phyloP scores from a whole-genome alignment of 306 rosid genomes.

The Quercus wislizeni region DNA sequence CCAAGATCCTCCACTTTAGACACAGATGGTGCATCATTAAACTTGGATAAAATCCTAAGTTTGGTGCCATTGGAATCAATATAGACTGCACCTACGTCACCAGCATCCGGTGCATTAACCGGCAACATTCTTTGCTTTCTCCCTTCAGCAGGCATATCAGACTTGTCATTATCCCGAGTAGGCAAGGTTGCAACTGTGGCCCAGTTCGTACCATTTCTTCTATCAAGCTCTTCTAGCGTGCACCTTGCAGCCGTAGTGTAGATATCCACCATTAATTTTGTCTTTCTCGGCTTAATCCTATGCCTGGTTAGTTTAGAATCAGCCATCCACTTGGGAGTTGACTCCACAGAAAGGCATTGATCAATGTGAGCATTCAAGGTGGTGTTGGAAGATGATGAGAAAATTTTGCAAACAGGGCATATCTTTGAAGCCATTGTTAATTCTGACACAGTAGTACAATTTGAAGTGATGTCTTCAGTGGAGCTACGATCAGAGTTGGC shows the following conservation, averaged over 20 bases:
- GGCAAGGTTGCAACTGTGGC: slow-evolving; percentile 38
- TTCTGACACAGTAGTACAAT: slow-evolving; percentile 33
- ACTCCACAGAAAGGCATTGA: slow-evolving; percentile 57
- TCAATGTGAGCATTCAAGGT: slow-evolving; percentile 68
- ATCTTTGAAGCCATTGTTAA: slow-evolving; percentile 48
- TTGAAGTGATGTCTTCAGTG: slow-evolving; percentile 40
- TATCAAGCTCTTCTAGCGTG: slow-evolving; percentile 59
- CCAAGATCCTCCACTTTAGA: slow-evolving; percentile 36
- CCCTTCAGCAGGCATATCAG: slow-evolving; percentile 32
- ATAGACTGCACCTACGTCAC: slow-evolving; percentile 45
- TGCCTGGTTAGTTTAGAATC: slow-evolving; percentile 41
- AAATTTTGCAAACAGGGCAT: slow-evolving; percentile 66
- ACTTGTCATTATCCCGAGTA: slow-evolving; percentile 29
- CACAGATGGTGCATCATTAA: slow-evolving; percentile 25
- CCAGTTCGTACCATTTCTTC: slow-evolving; percentile 59
- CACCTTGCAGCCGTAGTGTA: slow-evolving; percentile 43
- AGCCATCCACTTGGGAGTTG: slow-evolving; percentile 43
- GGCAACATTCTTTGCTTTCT: slow-evolving; percentile 27
- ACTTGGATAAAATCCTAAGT: slow-evolving; percentile 51
- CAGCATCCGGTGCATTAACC: slow-evolving; percentile 30
- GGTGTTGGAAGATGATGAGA: slow-evolving; percentile 60
- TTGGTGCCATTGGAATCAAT: slow-evolving; percentile 55
- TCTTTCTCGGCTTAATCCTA: slow-evolving; percentile 55
- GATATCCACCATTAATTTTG: slow-evolving; percentile 54
- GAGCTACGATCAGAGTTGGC: slow-evolving; percentile 36